Evolutionary conservation across 169 alveolate genomes (phyloP), one percentile per base, ranked within the genome.

Genomic region (Babesia ovata): DNA sequence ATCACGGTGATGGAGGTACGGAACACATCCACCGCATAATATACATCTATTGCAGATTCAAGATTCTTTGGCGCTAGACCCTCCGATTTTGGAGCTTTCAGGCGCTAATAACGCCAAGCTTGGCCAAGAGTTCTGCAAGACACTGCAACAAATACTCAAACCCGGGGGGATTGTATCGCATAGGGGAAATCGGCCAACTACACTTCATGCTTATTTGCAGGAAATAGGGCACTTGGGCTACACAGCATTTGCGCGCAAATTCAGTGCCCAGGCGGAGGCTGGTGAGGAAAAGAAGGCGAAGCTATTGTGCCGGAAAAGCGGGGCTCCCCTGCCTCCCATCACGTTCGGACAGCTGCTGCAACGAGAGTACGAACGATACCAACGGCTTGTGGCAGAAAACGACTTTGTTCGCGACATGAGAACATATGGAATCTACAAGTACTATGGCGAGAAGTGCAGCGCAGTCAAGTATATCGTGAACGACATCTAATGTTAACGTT

Each of bases 401-500:
- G 67, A 61, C 45, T 19, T 66, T 19, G 54, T 57, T 39, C 36
- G 46, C n/a, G 54, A 22, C 48, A 24, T 49, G 22, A 81, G 49
- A 24, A 81, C 88, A 17, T 63, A 44, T 28, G 88, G 88, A 11
- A 61, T 46, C 24, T 81, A 72, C 63, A 81, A 81, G 63, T 71
- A 50, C 79, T 74, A 72, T n/a, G 88, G 67, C 24, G 83, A 81
- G 24, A 39, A 75, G 57, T 81, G 88, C 49, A 46, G 63, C n/a
- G 88, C 88, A 14, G 88, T 81, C 2, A n/a, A 85, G 22, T 72
- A 74, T 50, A 60, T 81, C 39, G n/a, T 81, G n/a, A 81, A 81
- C 28, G 84, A 61, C n/a, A 67, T 67, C 26, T 67, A 52, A 42
- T 9, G 4, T 42, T 57, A 24, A 57, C 39, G 61, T 10, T 24